phyloP scores from a whole-genome alignment of 2,329 filamentous ascomycete genomes.

The Talaromyces sp. region DNA sequence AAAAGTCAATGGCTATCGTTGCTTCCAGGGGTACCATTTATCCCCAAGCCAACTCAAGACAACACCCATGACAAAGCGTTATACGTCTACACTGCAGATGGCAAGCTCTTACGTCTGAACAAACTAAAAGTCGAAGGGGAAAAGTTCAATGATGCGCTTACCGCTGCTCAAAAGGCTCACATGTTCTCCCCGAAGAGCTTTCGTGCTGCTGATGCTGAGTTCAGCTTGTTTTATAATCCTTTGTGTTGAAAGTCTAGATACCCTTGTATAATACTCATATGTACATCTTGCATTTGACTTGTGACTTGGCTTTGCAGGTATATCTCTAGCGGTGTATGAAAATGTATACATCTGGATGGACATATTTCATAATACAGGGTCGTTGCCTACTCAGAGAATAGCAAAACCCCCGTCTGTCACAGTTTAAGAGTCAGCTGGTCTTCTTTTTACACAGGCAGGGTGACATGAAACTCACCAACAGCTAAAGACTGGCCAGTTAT shows the following conservation, averaged over 20 bases:
- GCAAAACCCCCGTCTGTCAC: conserved; percentile 3
- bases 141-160: conserved; percentile 30
- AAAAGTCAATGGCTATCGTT: conserved; percentile 23
- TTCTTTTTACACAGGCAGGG: background rate
- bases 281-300: background rate
- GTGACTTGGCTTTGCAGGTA: background rate
- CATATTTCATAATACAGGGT: background rate
- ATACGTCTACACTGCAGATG: conserved; percentile 35
- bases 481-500: conserved; percentile 44
- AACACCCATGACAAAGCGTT: conserved; percentile 23
- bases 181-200: conserved; percentile 31
- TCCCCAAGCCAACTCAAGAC: conserved; percentile 21
- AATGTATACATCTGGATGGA: background rate
- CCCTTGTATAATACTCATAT: background rate
- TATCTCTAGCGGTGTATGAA: background rate
- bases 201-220: conserved; percentile 21
- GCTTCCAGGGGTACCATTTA: conserved; percentile 35
- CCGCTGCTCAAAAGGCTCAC: conserved; percentile 37
- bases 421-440: background rate
- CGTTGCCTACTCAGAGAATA: background rate
- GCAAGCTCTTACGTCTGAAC: conserved; percentile 32
- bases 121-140: conserved; percentile 40
- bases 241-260: conserved; percentile 23
- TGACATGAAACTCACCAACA: conserved; percentile 33
- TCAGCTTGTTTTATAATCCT: conserved; percentile 32